phyloP scores from a whole-genome alignment of 1,284 basidiomycete genomes.

The Tylopilus orsonianus region DNA sequence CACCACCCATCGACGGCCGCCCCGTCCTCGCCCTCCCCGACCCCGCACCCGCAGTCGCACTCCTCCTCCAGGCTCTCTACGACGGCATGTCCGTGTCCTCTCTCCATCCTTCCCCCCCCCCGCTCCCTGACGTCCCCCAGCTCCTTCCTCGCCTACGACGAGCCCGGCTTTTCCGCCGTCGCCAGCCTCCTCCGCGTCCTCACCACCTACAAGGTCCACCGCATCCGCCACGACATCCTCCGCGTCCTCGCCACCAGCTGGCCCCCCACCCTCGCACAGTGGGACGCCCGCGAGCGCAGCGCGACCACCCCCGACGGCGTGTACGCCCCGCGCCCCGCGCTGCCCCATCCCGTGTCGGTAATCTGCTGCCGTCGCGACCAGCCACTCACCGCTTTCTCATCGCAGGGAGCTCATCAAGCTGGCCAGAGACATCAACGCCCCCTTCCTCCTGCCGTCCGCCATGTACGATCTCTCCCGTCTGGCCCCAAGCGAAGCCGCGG shows the following conservation, averaged over 20 bases:
- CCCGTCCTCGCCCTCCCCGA: conserved; percentile 54
- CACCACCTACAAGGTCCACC: conserved; percentile 58
- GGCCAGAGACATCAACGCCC: conserved; percentile 40
- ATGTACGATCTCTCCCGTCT: conserved; percentile 55
- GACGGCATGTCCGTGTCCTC: conserved; percentile 51
- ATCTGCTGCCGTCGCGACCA: conserved; percentile 1
- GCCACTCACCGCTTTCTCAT: conserved; percentile 22
- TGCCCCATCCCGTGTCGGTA: conserved; percentile 66
- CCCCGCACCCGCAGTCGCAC: conserved; percentile 48
- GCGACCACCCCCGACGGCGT: conserved; percentile 47
- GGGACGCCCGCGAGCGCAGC: conserved; percentile 62
- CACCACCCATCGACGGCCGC: conserved; percentile 47
- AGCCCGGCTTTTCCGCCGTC: conserved; percentile 47
- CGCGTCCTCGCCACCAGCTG: conserved; percentile 50
- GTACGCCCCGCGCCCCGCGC: conserved; percentile 50
- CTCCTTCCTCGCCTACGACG: conserved; percentile 43
- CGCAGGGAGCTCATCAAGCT: conserved; percentile 44
- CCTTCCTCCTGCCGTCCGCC: conserved; percentile 45
- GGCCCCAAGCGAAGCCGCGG: conserved; percentile 42
- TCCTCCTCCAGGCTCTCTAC: conserved; percentile 60
- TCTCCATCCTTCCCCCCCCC: background rate
- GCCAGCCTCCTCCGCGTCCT: conserved; percentile 59
- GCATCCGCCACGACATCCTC: conserved; percentile 54
- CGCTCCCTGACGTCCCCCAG: conserved; percentile 26
- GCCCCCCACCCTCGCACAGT: conserved; percentile 57